Percentiles rank a stretch among this genome's conserved stretches.
Conservation (phyloP, 2,329 filamentous ascomycete species). For the Penicillium sp. region DNA sequence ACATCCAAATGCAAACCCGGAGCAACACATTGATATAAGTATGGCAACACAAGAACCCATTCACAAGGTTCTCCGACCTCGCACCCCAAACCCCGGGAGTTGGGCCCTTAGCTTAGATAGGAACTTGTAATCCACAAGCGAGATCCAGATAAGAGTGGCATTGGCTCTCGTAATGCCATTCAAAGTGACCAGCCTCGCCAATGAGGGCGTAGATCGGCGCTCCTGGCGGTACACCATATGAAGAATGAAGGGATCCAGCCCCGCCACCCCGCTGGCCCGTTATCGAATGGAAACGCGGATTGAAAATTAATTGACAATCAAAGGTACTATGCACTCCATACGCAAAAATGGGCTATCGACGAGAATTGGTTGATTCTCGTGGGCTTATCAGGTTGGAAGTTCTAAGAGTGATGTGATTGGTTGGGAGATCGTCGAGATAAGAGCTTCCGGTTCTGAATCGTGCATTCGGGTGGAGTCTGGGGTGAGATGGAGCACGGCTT, state of each 20-base stretch:
- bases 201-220: background rate
- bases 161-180: constrained; percentile 18
- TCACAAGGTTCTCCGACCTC: constrained; percentile 21
- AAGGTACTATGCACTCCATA: background rate
- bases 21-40: constrained; percentile 7
- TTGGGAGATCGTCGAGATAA: background rate
- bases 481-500: background rate
- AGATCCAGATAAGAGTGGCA: constrained; percentile 18
- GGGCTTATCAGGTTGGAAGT: constrained; percentile 1
- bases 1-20: background rate
- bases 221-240: background rate
- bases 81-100: constrained; percentile 12
- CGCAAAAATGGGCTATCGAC: background rate
- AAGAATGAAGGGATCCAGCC: constrained; percentile 1
- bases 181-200: background rate
- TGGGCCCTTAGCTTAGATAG: constrained; percentile 21
- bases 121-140: constrained; percentile 1
- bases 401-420: constrained; percentile 1
- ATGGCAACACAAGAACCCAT: background rate
- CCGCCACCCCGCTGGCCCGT: background rate
- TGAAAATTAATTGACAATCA: background rate
- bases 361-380: background rate
- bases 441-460: constrained; percentile 1
- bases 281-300: background rate
- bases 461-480: background rate